Conservation (phyloP, 2,329 filamentous ascomycete species). For the Daldinia sp. region DNA sequence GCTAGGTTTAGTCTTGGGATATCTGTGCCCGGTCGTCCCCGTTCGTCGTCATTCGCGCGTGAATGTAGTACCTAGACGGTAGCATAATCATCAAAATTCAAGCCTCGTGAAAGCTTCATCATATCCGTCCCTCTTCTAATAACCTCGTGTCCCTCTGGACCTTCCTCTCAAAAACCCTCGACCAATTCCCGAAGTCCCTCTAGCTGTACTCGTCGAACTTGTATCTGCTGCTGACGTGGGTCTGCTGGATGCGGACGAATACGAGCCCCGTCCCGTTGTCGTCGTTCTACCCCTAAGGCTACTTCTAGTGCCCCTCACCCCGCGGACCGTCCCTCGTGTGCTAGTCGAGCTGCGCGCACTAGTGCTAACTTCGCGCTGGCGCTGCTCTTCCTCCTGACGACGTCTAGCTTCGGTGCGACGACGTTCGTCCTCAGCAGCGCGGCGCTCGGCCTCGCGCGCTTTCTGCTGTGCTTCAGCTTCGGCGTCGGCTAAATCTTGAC, state of each 20-base stretch:
- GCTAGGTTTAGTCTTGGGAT: not conserved
- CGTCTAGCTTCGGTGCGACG: constrained; percentile 74
- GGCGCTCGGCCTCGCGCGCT: constrained; percentile 80
- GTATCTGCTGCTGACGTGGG: constrained; percentile 37
- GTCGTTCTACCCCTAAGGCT: constrained; percentile 44
- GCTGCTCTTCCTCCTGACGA: constrained; percentile 68
- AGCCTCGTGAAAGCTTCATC: not conserved
- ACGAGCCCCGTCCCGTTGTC: constrained; percentile 49
- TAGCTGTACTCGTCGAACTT: constrained; percentile 45
- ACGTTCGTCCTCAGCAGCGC: constrained; percentile 79
- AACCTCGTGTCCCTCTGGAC: constrained; percentile 60
- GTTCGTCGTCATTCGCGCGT: constrained; percentile 20
- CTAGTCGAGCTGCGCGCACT: constrained; percentile 23
- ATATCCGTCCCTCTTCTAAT: constrained; percentile 18
- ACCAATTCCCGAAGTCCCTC: constrained; percentile 54
- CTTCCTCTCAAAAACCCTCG: constrained; percentile 59
- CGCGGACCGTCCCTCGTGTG: constrained; percentile 31
- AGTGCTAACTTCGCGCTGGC: constrained; percentile 52
- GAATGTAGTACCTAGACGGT: not conserved
- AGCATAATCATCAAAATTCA: constrained; percentile 6
- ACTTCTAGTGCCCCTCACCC: constrained; percentile 13
- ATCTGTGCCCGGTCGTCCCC: not conserved
- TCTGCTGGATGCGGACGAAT: constrained; percentile 23
- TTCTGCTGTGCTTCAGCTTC: constrained; percentile 79
- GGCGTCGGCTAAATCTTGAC: constrained; percentile 83